These are phyloP conservation scores for Castanospermum australe DNA, from an alignment of 306 rosid genomes.

Conservation along the genomic window DNA sequence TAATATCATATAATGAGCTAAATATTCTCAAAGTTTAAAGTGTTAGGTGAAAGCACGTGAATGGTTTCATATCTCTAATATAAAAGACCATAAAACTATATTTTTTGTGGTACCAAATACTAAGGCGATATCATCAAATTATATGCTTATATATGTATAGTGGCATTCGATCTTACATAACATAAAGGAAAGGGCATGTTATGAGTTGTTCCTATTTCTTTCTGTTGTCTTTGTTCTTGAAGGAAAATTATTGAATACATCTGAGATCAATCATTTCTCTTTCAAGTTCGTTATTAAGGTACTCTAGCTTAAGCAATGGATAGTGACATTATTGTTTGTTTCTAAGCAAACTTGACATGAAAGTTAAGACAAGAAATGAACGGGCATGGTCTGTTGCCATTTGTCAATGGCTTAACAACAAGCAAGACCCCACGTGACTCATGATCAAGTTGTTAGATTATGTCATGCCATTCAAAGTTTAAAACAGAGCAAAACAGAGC, in stretches of 20 bases:
- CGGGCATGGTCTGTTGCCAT: background rate
- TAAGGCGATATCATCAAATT: background rate
- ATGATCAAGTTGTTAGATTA: background rate
- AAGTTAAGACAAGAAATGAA: background rate
- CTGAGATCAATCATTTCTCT: background rate
- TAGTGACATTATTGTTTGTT: background rate
- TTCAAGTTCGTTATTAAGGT: background rate
- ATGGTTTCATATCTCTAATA: too few species aligned
- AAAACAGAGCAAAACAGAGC: slow-evolving; percentile 32
- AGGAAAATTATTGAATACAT: background rate
- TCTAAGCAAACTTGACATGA: background rate
- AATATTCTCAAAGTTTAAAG: too few species aligned
- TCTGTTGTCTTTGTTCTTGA: background rate
- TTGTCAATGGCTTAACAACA: background rate
- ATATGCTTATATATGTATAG: background rate
- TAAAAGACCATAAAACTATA: background rate
- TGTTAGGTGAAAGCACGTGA: too few species aligned
- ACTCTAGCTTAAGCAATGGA: background rate
- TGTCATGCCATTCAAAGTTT: background rate
- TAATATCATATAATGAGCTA: too few species aligned
- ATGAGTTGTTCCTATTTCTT: background rate
- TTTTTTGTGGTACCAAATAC: background rate
- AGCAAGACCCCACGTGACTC: slow-evolving; percentile 27
- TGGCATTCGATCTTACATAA: background rate
- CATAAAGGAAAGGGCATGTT: background rate